Conservation (phyloP, 345 rosid genomes). For the Turritis glabra region DNA sequence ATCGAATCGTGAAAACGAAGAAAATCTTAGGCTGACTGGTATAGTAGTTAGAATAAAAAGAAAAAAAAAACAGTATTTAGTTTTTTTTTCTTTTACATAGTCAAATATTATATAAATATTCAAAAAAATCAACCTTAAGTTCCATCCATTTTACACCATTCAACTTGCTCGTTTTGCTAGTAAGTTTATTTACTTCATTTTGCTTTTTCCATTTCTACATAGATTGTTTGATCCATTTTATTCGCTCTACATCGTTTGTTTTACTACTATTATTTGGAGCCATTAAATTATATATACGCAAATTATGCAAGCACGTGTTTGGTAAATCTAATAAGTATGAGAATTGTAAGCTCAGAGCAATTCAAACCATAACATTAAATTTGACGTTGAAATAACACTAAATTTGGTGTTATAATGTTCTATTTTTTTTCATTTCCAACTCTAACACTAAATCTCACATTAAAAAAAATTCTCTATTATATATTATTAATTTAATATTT, state of each 20-base stretch:
- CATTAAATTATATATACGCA: not conserved
- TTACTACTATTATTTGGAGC: not conserved
- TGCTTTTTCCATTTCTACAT: not conserved
- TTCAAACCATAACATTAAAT: too few relatives aligned
- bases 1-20: constrained; percentile 1
- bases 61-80: too few relatives aligned
- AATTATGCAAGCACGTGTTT: constrained; percentile 10
- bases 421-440: too few relatives aligned
- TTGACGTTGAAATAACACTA: too few relatives aligned
- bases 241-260: not conserved
- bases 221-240: not conserved
- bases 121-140: too few relatives aligned
- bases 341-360: too few relatives aligned
- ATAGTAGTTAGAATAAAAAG: not conserved
- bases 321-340: not conserved
- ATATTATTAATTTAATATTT: too few relatives aligned
- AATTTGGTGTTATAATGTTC: too few relatives aligned
- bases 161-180: not conserved
- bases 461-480: too few relatives aligned
- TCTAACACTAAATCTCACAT: too few relatives aligned
- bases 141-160: not conserved
- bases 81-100: too few relatives aligned
- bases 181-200: not conserved
- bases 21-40: not conserved
- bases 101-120: too few relatives aligned